Conservation (phyloP, 75 land plant genomes). For the Chamaecyparis obtusa region DNA sequence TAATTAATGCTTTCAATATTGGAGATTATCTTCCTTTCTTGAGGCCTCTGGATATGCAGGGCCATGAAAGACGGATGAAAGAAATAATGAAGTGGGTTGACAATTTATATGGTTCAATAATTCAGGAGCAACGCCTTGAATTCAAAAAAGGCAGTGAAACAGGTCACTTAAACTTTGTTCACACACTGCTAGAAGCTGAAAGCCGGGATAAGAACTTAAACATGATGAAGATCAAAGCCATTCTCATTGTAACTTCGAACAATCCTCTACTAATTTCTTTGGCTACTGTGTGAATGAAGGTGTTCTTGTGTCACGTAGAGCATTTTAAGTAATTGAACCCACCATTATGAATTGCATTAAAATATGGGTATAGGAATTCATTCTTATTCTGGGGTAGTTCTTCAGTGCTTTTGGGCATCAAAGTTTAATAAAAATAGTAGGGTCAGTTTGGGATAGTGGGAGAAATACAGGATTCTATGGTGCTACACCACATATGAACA, state of each 20-base stretch:
- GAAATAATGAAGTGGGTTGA: conserved; percentile 24
- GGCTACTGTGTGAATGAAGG: neutral
- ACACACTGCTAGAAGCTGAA: conserved; percentile 24
- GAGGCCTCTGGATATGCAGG: conserved; percentile 22
- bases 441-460: neutral
- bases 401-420: neutral
- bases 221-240: conserved; percentile 21
- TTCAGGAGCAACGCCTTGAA: conserved; percentile 20
- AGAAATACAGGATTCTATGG: neutral
- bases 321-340: neutral
- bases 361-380: neutral
- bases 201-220: conserved; percentile 9
- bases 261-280: neutral
- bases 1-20: conserved; percentile 30
- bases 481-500: neutral
- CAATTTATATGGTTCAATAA: conserved; percentile 20
- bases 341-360: neutral
- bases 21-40: conserved; percentile 30
- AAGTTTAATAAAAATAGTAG: neutral
- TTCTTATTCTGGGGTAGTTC: neutral
- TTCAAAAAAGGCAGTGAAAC: neutral
- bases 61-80: conserved; percentile 21
- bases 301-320: neutral
- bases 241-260: conserved; percentile 24
- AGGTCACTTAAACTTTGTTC: conserved; percentile 13